Base-by-base conservation (phyloP, 116 monocot genomes). In the Thalassia testudinum region DNA sequence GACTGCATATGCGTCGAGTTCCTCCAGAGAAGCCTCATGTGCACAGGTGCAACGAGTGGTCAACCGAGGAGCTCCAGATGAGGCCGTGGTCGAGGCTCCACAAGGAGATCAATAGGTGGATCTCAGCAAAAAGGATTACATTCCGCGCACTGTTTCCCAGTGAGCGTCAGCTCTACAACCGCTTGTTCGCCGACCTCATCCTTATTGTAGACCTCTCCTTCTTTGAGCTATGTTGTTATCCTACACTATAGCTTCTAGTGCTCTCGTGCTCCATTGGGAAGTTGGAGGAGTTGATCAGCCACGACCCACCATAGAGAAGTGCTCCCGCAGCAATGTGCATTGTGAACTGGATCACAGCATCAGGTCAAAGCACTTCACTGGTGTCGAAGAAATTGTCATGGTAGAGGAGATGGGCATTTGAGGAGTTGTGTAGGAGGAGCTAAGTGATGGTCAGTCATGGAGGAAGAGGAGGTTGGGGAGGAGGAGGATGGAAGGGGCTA, bases 91-190 rank as follows among this genome's bases (percentile, higher is more conserved):
- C 61, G 25, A 70, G 72, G 44, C 75, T 93, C 23, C 84, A 78
- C 54, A 64, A 68, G 56, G 88, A 93, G 61, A 84, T 84, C 52
- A 22, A 67, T 18, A 70, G 84, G 7, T 95, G 88, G 85, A 57
- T 74, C 57, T 60, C 52, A 7, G 88, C 77, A n/a, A 51, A 69
- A 11, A 76, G 60, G 21, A 72, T 95, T 10, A 65, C 72, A 7
- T 65, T 75, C 53, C 75, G 69, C 21, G 72, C 88, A 12, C 74
- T 85, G 43, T 77, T 85, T 47, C 95, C 88, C 37, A 82, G 82
- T 66, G 95, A 95, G 79, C 85, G 89, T 27, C 77, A 75, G 48
- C 81, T 88, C 65, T 84, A 81, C 67, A 66, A 79, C 42, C 76
- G 71, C 21, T 64, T 85, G 54, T 85, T 85, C 56, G 64, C 65